Evolutionary conservation across 306 rosid genomes (phyloP).

Genomic region (Glycine latifolia): DNA sequence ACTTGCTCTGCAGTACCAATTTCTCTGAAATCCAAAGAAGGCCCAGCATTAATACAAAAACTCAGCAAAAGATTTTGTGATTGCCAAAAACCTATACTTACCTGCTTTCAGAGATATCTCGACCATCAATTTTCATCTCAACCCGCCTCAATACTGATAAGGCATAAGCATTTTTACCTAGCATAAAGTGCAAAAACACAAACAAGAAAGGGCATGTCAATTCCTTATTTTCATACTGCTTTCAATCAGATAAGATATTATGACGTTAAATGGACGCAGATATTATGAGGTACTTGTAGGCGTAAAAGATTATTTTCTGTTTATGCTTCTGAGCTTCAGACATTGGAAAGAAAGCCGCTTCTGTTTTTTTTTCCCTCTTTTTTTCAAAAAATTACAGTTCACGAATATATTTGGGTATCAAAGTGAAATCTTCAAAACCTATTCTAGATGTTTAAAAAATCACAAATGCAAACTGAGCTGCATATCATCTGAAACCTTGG

Average conservation of each 20-base stretch:
- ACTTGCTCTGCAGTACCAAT: slow-evolving; percentile 83
- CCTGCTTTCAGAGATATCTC: slow-evolving; percentile 82
- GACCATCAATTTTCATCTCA: slow-evolving; percentile 92
- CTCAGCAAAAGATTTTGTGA: slow-evolving; percentile 38
- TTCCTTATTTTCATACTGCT: background rate
- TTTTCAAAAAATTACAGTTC: background rate
- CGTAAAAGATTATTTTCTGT: background rate
- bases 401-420: slow-evolving; percentile 12
- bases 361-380: background rate
- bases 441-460: background rate
- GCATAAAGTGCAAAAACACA: slow-evolving; percentile 44
- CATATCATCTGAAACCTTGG: slow-evolving; percentile 6
- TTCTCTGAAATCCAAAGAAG: slow-evolving; percentile 70
- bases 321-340: background rate
- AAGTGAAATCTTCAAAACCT: slow-evolving; percentile 6
- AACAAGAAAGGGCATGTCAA: slow-evolving; percentile 29
- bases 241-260: slow-evolving; percentile 24
- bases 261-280: slow-evolving; percentile 23
- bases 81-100: slow-evolving; percentile 60
- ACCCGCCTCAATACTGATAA: slow-evolving; percentile 80
- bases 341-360: background rate
- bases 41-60: slow-evolving; percentile 34
- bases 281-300: slow-evolving; percentile 13
- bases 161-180: slow-evolving; percentile 90
- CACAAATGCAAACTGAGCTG: background rate